Conservation (phyloP, 2,329 filamentous ascomycete species). For the Neonectria hederae region DNA sequence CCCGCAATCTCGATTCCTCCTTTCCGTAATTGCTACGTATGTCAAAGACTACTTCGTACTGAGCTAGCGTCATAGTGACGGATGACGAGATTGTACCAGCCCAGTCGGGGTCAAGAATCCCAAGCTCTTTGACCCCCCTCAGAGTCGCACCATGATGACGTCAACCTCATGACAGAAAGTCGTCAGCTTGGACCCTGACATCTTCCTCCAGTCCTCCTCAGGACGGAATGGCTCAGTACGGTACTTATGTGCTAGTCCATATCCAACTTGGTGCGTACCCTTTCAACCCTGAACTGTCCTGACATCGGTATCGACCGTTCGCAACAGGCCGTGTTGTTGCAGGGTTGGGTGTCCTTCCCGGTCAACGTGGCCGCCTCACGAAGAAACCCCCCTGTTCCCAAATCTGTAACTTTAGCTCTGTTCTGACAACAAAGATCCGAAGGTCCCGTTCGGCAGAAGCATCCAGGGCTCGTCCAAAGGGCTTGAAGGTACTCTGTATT, state of each 20-base stretch:
- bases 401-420: constrained; percentile 3
- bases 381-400: constrained; percentile 4
- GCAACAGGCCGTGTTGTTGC: constrained; percentile 22
- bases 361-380: constrained; percentile 15
- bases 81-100: constrained; percentile 28
- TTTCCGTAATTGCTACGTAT: neutral
- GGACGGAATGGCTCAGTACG: neutral
- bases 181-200: constrained; percentile 27
- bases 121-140: constrained; percentile 25
- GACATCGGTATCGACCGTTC: neutral
- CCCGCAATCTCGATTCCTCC: constrained; percentile 45
- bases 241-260: neutral
- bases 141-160: constrained; percentile 43
- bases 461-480: neutral
- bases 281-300: neutral
- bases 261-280: neutral
- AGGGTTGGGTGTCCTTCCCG: constrained; percentile 29
- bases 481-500: constrained; percentile 7
- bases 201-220: neutral
- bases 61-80: constrained; percentile 40
- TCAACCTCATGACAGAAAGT: constrained; percentile 31
- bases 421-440: constrained; percentile 11
- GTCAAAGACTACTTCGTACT: constrained; percentile 7
- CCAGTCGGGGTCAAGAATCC: constrained; percentile 28
- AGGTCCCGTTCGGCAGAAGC: constrained; percentile 11